Evolutionary conservation across 2,329 filamentous ascomycete species (phyloP).

Genomic region (Didymella sp.): DNA sequence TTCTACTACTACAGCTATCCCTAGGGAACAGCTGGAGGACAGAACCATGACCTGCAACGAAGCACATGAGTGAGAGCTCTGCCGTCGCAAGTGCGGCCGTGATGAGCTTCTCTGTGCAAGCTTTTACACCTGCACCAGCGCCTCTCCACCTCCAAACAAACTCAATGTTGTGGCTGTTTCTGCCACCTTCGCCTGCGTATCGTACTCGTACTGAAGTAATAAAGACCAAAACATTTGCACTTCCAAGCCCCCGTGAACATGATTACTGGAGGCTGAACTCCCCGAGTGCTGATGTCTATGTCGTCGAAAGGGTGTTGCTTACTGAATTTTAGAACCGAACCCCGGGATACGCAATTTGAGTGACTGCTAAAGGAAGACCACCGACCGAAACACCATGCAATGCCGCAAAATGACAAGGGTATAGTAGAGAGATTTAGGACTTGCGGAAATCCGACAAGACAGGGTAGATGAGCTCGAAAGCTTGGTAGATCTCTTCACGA

Average conservation of each 20-base stretch:
- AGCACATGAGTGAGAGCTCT: conserved; percentile 36
- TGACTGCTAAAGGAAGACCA: conserved; percentile 27
- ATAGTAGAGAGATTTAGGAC: conserved; percentile 53
- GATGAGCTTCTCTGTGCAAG: conserved; percentile 37
- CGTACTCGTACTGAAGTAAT: conserved; percentile 32
- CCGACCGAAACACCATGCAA: conserved; percentile 49
- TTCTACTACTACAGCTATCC: conserved; percentile 40
- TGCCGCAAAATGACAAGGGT: conserved; percentile 45
- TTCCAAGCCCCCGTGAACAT: conserved; percentile 29
- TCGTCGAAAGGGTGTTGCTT: conserved; percentile 38
- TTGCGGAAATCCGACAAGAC: conserved; percentile 65
- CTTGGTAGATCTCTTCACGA: conserved; percentile 81
- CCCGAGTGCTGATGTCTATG: conserved; percentile 43
- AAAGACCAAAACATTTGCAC: conserved; percentile 32
- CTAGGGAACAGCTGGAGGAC: conserved; percentile 23
- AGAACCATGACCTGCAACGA: conserved; percentile 31
- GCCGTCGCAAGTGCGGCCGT: conserved; percentile 42
- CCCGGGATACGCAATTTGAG: conserved; percentile 22
- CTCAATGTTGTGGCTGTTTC: conserved; percentile 30
- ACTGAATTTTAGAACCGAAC: conserved; percentile 39
- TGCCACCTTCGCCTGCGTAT: conserved; percentile 32
- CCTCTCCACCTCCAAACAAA: conserved; percentile 30
- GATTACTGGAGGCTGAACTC: conserved; percentile 41
- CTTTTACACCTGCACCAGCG: conserved; percentile 38
- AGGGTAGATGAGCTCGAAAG: conserved; percentile 48